Base-by-base conservation (phyloP, 2,329 filamentous ascomycete species). In the Coleophoma eucalyptorum region DNA sequence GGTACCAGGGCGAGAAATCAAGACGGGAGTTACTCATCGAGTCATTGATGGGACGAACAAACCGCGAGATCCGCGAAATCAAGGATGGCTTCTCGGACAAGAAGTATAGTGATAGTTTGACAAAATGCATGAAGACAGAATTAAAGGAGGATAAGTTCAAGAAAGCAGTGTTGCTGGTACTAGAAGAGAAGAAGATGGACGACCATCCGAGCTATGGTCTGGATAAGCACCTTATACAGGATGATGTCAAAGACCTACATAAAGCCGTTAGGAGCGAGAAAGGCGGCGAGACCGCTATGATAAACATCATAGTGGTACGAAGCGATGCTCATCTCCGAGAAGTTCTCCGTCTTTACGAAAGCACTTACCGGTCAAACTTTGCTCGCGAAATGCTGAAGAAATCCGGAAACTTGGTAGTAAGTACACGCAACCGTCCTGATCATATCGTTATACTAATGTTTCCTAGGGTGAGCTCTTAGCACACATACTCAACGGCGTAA, bases 101-200 rank as follows among this genome's bases (percentile, higher is more conserved):
- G 65, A 92, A 95, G 58, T 97, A 97, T 69, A 75, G 79, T 47
- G 89, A 97, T 68, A 87, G 83, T 55, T 72, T 97, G 48, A 80
- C 80, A 49, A 83, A 84, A 62, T 97, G 92, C 70, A 96, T 97
- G 88, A 87, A 88, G 65, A 89, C 86, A 45, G 94, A 99, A 71
- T 77, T 99, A 35, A 93, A 92, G 63, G 90, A 94, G 56, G 92
- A 97, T 70, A 97, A 97, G 70, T 99, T 97, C 73, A 91, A 96
- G 55, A 86, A 84, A 56, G 92, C 92, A 0, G 84, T 99, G 4
- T 65, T 97, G 52, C 77, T 91, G 65, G 90, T 89, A 6, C 77
- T 99, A 1, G 90, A 96, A 51, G 91, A 88, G 67, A 76, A 82
- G 50, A 75, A 91, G 11, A 94, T 96, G 81, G 88, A 94, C 58